A percentile compares a stretch with the other conserved stretches of the same genome.
Conservation (phyloP, 495 filamentous ascomycete genomes). For the Talaromyces adpressus region DNA sequence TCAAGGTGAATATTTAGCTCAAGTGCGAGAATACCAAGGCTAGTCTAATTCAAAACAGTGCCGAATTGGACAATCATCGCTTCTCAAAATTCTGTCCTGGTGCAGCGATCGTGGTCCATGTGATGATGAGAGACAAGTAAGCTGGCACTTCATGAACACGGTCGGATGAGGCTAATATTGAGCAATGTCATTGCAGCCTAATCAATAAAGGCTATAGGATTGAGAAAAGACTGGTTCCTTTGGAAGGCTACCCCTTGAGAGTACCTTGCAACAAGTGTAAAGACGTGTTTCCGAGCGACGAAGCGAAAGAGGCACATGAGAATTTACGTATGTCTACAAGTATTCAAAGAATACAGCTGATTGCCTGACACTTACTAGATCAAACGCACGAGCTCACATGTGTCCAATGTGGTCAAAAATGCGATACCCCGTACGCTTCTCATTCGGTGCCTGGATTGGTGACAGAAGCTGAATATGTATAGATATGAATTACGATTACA, state of each 20-base stretch:
- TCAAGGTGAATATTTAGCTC: slow-evolving; percentile 10
- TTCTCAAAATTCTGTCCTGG: slow-evolving; percentile 23
- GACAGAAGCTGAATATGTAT: not conserved
- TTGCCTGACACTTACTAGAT: not conserved
- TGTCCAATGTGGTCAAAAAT: slow-evolving; percentile 4
- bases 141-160: not conserved
- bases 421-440: slow-evolving; percentile 6
- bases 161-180: not conserved
- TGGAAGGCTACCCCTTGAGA: slow-evolving; percentile 19
- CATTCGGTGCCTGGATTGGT: not conserved
- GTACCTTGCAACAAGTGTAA: slow-evolving; percentile 22
- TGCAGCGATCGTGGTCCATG: slow-evolving; percentile 22
- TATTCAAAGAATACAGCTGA: not conserved
- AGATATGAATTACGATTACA: slow-evolving; percentile 6
- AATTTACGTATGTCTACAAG: not conserved
- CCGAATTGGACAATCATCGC: slow-evolving; percentile 23
- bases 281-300: slow-evolving; percentile 16
- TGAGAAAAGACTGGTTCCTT: slow-evolving; percentile 21
- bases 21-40: not conserved
- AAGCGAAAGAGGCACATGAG: slow-evolving; percentile 10
- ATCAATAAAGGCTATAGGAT: slow-evolving; percentile 28
- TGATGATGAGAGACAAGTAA: slow-evolving; percentile 27
- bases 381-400: not conserved
- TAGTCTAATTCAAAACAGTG: slow-evolving; percentile 9
- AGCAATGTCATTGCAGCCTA: slow-evolving; percentile 12